Evolutionary conservation across 805 yeast species (phyloP), one percentile per base, ranked within the genome.

Genomic region (Scheffersomyces amazonensis): DNA sequence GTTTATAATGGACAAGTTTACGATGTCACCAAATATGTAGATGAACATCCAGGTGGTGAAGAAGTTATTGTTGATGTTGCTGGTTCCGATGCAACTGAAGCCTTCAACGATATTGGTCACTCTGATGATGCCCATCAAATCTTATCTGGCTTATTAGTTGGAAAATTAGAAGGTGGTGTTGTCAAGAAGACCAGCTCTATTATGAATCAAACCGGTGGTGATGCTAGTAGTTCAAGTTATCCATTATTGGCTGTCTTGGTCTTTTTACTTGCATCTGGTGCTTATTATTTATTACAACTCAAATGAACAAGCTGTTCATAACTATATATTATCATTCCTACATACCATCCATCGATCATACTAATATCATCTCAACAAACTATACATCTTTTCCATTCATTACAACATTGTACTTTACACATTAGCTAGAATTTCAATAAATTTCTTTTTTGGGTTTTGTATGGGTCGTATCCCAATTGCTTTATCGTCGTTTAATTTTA

Each of bases 41-140:
- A 75, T 51, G 66, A 67, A 50, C 74, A 69, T 52, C 74, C 74
- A 8, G 74, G 75, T 50, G 75, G 75, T 36, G 73, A 69, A 49
- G 75, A 69, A 53, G 74, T 69, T 34, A 56, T 69, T 38, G 56
- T 59, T 34, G 75, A 69, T 48, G 56, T 53, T 37, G 74, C 71
- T 17, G 74, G 74, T 20, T 52, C 56, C 12, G 73, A 69, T 48
- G 71, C 73, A 36, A 69, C 73, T 35, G 73, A 66, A 49, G 73
- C 70, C 2, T 69, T 69, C 46, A 61, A 69, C 49, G 96, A 88
- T 56, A 90, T 93, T 58, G 99, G 99, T 24, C 99, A 93, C 68
- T 88, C 98, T 24, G 97, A 90, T 46, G 96, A 90, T 50, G 98
- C 99, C 29, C 80, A 81, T 51, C 93, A 83, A 52, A 72, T 83